Percentiles rank a stretch among this genome's conserved stretches.
Conservation (phyloP, 106 monocot genomes). For the Allium cepa region DNA sequence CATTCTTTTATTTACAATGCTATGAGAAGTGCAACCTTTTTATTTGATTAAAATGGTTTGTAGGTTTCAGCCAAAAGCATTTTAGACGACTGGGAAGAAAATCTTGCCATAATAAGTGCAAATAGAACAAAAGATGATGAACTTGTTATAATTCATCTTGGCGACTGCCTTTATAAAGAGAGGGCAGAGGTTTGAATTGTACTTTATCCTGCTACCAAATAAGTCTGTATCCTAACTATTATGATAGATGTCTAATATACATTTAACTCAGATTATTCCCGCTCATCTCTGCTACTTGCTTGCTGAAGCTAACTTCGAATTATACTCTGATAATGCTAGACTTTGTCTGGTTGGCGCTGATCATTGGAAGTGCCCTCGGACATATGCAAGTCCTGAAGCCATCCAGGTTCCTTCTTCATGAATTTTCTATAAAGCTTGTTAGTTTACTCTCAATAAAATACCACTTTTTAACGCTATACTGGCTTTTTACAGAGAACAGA, state of each 20-base stretch:
- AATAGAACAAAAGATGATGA: slow-evolving; percentile 96
- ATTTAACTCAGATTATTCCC: slow-evolving; percentile 56
- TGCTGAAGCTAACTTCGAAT: slow-evolving; percentile 86
- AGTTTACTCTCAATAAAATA: neutral
- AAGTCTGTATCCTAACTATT: neutral
- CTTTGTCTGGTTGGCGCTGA: slow-evolving; percentile 94
- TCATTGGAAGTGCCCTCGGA: slow-evolving; percentile 88
- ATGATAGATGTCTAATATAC: slow-evolving; percentile 4
- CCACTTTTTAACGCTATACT: neutral
- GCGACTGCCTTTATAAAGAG: slow-evolving; percentile 94
- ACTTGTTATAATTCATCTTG: slow-evolving; percentile 87
- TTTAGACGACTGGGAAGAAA: slow-evolving; percentile 96
- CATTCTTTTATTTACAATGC: neutral
- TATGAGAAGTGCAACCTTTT: neutral
- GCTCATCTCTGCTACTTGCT: slow-evolving; percentile 94
- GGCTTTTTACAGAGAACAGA: slow-evolving; percentile 78
- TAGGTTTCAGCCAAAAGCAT: slow-evolving; percentile 53
- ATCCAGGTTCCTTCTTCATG: slow-evolving; percentile 61
- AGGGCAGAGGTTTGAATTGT: slow-evolving; percentile 62
- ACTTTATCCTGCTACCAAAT: neutral
- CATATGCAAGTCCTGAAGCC: slow-evolving; percentile 81
- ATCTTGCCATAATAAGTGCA: slow-evolving; percentile 85
- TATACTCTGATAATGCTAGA: slow-evolving; percentile 71
- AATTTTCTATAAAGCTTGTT: neutral
- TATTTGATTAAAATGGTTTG: slow-evolving; percentile 10